A percentile compares a stretch with the other conserved stretches of the same genome.
phyloP scores from a whole-genome alignment of 306 rosid species.

The Acacia crassicarpa region DNA sequence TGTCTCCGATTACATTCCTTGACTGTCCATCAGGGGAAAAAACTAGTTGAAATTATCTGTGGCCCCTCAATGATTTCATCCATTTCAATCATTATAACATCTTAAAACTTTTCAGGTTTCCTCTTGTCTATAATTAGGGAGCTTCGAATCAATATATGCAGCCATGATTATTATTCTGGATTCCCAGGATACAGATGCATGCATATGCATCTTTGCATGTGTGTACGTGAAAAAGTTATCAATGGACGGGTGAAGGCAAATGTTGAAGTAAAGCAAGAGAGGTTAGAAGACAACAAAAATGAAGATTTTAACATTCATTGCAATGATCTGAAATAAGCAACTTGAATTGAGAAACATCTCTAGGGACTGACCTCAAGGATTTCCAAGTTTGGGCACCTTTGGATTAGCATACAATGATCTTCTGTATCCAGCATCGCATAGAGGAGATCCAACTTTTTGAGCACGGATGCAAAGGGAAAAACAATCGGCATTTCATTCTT shows the following conservation, averaged over 20 bases:
- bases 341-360: conserved; percentile 6
- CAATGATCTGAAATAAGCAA: neutral
- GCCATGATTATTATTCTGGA: neutral
- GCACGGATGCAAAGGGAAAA: conserved; percentile 49
- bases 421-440: conserved; percentile 85
- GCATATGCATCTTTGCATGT: neutral
- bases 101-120: neutral
- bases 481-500: conserved; percentile 76
- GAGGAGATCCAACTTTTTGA: conserved; percentile 82
- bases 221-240: too few species aligned
- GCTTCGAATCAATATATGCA: neutral
- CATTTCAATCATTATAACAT: too few species aligned
- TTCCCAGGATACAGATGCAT: neutral
- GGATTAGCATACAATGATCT: conserved; percentile 81
- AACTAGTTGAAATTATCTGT: neutral
- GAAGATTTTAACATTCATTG: neutral
- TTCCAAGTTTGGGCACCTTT: conserved; percentile 84
- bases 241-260: neutral
- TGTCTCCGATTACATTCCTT: conserved; percentile 91
- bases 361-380: conserved; percentile 76
- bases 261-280: neutral
- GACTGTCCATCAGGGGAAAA: conserved; percentile 55
- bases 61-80: too few species aligned
- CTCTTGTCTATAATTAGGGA: neutral
- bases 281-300: neutral